Evolutionary conservation across 2,329 filamentous ascomycete species (phyloP), one percentile per base, ranked within the genome.

Genomic region (Colletotrichum ledebouriae): DNA sequence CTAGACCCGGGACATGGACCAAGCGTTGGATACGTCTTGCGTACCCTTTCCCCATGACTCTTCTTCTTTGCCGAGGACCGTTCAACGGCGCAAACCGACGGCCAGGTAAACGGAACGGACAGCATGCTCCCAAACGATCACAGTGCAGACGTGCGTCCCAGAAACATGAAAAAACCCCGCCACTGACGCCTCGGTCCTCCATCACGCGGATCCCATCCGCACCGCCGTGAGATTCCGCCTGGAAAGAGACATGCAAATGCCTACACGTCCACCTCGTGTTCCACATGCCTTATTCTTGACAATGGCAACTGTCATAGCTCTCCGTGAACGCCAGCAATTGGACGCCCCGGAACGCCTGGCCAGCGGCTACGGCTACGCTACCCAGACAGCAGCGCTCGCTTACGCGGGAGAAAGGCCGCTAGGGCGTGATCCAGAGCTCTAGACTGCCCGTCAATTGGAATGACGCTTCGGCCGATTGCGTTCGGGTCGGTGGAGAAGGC

Each of bases 341-440:
- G 59, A 44, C 22, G 25, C 5, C 20, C 20, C 39, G 20, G 37
- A 7, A 15, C 59, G 25, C 25, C 34, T 22, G 13, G n/a, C 46
- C 42, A 17, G 41, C 63, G 44, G 61, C 41, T 46, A 58, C 61
- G 57, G 49, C 49, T 56, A 56, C 47, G 49, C 49, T 58, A 57
- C 42, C 52, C 64, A 57, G 37, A n/a, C 42, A 46, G 42, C 33
- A 61, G 39, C 17, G 33, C 22, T 66, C 63, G 63, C 57, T 56
- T 56, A 42, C 13, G 44, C 44, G 57, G 57, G 56, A 49, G 46
- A 39, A 20, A 25, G 29, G 25, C 29, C 49, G 34, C 49, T 53
- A 58, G 39, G 22, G 53, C 17, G 37, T 22, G 53, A 33, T 42
- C 39, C 53, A 41, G 56, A 37, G 20, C 49, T 39, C 47, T 39